Base-by-base conservation (phyloP, 2,329 filamentous ascomycete genomes). In the Penicillium verrucosum region DNA sequence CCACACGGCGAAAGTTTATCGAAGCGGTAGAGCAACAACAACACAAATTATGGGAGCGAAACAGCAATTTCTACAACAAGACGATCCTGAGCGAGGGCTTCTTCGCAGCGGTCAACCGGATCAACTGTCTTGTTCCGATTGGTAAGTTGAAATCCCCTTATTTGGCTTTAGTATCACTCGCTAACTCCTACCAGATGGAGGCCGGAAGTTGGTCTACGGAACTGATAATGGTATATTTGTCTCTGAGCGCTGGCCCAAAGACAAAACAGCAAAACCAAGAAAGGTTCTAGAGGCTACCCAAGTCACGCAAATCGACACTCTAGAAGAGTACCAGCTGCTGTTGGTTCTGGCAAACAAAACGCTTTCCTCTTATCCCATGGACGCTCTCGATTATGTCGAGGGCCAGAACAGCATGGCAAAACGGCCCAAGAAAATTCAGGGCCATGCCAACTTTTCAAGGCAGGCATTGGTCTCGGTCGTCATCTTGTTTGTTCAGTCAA, bases 371-470 rank as follows among this genome's bases (percentile, higher is more conserved):
- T 97, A 94, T 77, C 86, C 91, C 1, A 81, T 96, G 51, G 88
- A 93, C 60, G 92, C 91, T 14, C 81, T 99, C 55, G 93, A 96
- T 67, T 84, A 89, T 3, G 89, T 89, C 61, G 92, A 97, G 68
- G 79, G 80, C 46, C 81, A 84, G 58, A 88, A 87, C 50, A 84
- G 90, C 34, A 80, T 92, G 54, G 85, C 86, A 16, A 96, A 94
- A 74, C 85, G 92, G 41, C 91, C 92, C 9, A 93, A 94, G 80
- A 97, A 97, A 81, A 97, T 99, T 62, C 89, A 92, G 75, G 96
- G 90, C 67, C 92, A 97, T 76, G 95, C 93, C 75, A 97, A 93
- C 75, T 99, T 97, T 99, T 99, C 85, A 96, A 95, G 77, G 89
- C 92, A 18, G 94, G 94, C 38, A 95, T 97, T 68, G 97, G 94